Evolutionary conservation across 2,329 filamentous ascomycete genomes (phyloP), one percentile per base, ranked within the genome.

Genomic region (Colletotrichum shisoi): DNA sequence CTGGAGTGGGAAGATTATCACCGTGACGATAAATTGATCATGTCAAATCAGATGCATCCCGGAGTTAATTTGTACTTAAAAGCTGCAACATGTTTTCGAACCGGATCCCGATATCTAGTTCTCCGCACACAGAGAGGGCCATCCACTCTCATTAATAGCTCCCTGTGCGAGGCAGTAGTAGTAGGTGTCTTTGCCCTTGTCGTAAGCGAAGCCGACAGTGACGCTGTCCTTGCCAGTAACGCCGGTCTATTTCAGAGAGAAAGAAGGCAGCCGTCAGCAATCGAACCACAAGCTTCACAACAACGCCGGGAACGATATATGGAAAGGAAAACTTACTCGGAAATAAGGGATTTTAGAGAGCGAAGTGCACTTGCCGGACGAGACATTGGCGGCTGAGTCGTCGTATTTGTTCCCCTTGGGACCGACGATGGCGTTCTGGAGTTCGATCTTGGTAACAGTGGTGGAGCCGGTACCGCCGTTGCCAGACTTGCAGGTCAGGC

Each of bases 341-440:
- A 39, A 58, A 0, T 40, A 34, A 24, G 57, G 44, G 7, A 59
- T 12, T 1, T 13, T 19, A 12, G 44, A 49, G 45, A 59, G 57
- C 7, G n/a, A 40, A 7, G 19, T 21, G 21, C 57, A 59, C 6
- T 59, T 27, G 13, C 57, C 57, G 24, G 57, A 59, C 17, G 57
- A 44, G 3, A 24, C 34, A 9, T 59, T 49, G 57, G 57, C 31
- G 9, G 57, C 57, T 27, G 15, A 40, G 7, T 59, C 5, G 9
- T 59, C 44, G 2, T 11, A 1, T 9, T n/a, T 24, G 15, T 5
- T 13, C 5, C 57, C 57, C 15, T 49, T 27, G 15, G 57, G 57
- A 17, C 57, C 57, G 19, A 39, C 17, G 8, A 49, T 39, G 5
- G 31, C 31, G 6, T 46, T 17, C 31, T 59, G 57, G 17, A 6